phyloP scores from a whole-genome alignment of 1,139 yeast genomes.

The Saccharomyces hybrid region DNA sequence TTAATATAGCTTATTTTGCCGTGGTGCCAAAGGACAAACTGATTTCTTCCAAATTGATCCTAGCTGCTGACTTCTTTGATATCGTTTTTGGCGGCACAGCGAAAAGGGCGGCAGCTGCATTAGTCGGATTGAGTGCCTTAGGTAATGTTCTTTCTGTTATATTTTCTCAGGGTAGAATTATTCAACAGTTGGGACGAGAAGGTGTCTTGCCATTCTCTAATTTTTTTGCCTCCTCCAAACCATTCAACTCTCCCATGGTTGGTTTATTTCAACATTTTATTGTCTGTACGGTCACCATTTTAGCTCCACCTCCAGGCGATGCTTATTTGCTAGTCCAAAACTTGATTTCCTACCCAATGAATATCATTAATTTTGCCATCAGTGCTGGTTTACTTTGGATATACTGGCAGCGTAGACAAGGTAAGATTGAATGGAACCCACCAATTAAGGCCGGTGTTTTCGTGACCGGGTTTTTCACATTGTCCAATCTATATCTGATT shows the following conservation, averaged over 20 bases:
- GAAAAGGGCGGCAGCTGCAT: slow-evolving; percentile 58
- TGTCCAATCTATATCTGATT: slow-evolving; percentile 63
- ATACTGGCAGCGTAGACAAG: slow-evolving; percentile 48
- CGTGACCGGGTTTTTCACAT: slow-evolving; percentile 55
- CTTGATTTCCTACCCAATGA: slow-evolving; percentile 68
- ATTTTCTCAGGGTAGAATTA: slow-evolving; percentile 70
- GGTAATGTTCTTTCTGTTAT: slow-evolving; percentile 77
- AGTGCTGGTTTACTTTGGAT: slow-evolving; percentile 67
- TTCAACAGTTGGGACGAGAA: slow-evolving; percentile 68
- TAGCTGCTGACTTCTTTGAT: slow-evolving; percentile 69
- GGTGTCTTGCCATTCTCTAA: slow-evolving; percentile 63
- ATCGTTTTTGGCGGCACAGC: slow-evolving; percentile 64
- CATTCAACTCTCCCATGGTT: slow-evolving; percentile 42
- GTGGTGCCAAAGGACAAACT: slow-evolving; percentile 64
- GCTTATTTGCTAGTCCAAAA: slow-evolving; percentile 71
- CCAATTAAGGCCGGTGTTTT: slow-evolving; percentile 64
- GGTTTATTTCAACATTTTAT: slow-evolving; percentile 50
- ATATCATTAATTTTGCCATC: slow-evolving; percentile 61
- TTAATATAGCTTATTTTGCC: slow-evolving; percentile 64
- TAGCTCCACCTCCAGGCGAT: slow-evolving; percentile 69
- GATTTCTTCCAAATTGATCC: slow-evolving; percentile 54
- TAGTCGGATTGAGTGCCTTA: slow-evolving; percentile 66
- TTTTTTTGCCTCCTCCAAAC: slow-evolving; percentile 47
- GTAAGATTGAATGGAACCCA: slow-evolving; percentile 60
- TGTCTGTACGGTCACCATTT: slow-evolving; percentile 46